phyloP scores from a whole-genome alignment of 306 rosid species.

The Oxytropis ochrocephala region DNA sequence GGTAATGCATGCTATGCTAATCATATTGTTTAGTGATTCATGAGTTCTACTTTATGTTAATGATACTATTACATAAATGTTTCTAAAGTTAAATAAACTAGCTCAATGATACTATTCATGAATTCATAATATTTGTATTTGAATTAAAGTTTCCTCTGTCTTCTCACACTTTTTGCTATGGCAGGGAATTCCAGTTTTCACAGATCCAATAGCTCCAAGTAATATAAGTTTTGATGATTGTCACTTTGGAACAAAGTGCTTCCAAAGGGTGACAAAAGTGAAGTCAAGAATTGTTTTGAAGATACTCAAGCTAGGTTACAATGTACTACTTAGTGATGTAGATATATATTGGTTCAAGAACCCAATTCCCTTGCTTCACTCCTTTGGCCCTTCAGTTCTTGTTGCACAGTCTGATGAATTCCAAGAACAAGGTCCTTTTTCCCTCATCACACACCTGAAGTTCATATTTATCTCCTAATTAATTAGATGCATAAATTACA shows the following conservation, averaged over 20 bases:
- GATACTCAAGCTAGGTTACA: conserved; percentile 81
- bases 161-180: conserved; percentile 1
- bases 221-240: conserved; percentile 70
- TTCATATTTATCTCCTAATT: background rate
- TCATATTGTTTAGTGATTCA: background rate
- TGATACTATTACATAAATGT: background rate
- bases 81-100: conserved; percentile 1
- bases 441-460: conserved; percentile 4
- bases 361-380: conserved; percentile 61
- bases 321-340: conserved; percentile 85
- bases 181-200: conserved; percentile 84
- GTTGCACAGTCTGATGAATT: conserved; percentile 86
- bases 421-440: conserved; percentile 56
- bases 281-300: conserved; percentile 78
- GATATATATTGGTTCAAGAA: conserved; percentile 85
- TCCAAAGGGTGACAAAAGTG: conserved; percentile 94
- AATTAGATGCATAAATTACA: background rate
- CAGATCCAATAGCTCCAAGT: conserved; percentile 62
- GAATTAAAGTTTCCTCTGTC: background rate
- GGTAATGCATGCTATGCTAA: background rate
- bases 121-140: background rate
- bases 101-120: too few species aligned
- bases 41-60: background rate
- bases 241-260: conserved; percentile 92
- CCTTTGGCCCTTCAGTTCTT: conserved; percentile 63